Conservation (phyloP, 306 rosid genomes). For the Trifolium subterraneum region DNA sequence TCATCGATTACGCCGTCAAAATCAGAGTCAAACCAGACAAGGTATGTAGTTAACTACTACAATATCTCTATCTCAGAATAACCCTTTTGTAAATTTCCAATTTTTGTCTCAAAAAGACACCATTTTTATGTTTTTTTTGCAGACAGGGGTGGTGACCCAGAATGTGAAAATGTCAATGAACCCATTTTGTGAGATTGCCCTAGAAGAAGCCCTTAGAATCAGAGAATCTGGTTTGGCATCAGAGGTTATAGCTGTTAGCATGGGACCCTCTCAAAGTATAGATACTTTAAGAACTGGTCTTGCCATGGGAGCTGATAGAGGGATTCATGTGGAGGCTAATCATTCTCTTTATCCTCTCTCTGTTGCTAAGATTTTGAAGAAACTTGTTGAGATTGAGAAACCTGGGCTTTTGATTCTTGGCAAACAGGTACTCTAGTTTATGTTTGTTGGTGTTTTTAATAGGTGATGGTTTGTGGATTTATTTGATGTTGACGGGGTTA, state of each 20-base stretch:
- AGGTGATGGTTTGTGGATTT: not conserved
- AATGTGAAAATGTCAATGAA: conserved; percentile 99
- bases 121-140: conserved; percentile 28
- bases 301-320: conserved; percentile 95
- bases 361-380: conserved; percentile 79
- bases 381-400: conserved; percentile 79
- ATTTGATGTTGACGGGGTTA: not conserved
- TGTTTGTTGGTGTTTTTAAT: not conserved
- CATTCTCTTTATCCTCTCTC: conserved; percentile 63
- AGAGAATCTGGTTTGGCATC: conserved; percentile 80
- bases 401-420: conserved; percentile 86
- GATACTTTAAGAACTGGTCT: conserved; percentile 88
- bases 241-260: conserved; percentile 84
- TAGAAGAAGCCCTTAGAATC: conserved; percentile 89
- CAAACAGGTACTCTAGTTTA: conserved; percentile 61
- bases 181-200: conserved; percentile 94
- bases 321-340: conserved; percentile 73
- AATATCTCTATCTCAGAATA: not conserved
- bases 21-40: conserved; percentile 90
- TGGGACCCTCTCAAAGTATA: conserved; percentile 78
- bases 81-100: conserved; percentile 15
- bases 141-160: conserved; percentile 92
- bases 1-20: conserved; percentile 90
- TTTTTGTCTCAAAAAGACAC: conserved; percentile 12
- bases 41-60: conserved; percentile 43